Evolutionary conservation across 2,329 filamentous ascomycete genomes (phyloP).

Genomic region (Talaromyces albobiverticillius): DNA sequence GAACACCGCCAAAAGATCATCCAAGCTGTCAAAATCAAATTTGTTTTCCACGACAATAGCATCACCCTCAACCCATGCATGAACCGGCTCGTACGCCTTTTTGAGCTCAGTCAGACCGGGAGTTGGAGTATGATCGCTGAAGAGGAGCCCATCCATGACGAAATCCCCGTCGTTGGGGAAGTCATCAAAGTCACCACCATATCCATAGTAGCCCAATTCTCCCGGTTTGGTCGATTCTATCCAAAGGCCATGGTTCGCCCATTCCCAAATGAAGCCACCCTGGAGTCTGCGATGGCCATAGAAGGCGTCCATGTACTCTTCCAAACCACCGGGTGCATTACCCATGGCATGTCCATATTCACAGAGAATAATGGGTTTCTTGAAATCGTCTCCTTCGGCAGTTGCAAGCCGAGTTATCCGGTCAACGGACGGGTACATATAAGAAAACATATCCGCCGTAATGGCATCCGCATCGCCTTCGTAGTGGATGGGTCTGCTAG

Average conservation of each 20-base stretch:
- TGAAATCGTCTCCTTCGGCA: constrained; percentile 46
- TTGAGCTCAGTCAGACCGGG: constrained; percentile 56
- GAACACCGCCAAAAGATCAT: constrained; percentile 34
- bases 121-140: constrained; percentile 53
- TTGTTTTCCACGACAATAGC: constrained; percentile 35
- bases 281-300: constrained; percentile 59
- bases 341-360: constrained; percentile 66
- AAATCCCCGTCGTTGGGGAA: constrained; percentile 59
- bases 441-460: constrained; percentile 63
- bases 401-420: constrained; percentile 48
- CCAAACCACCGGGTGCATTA: constrained; percentile 67
- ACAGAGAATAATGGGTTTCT: constrained; percentile 43
- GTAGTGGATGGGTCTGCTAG: constrained; percentile 62
- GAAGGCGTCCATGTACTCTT: constrained; percentile 67
- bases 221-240: constrained; percentile 22
- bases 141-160: constrained; percentile 57
- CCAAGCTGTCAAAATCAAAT: constrained; percentile 48
- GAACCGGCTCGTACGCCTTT: constrained; percentile 56
- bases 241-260: constrained; percentile 61
- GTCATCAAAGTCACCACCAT: constrained; percentile 62
- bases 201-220: constrained; percentile 52
- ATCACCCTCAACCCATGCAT: constrained; percentile 1
- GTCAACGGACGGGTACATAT: constrained; percentile 62
- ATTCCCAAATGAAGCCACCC: constrained; percentile 65
- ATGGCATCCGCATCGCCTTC: constrained; percentile 61